Percentiles rank a stretch among this genome's conserved stretches.
phyloP scores from a whole-genome alignment of 257 asterid genomes.

The Ballota nigra region DNA sequence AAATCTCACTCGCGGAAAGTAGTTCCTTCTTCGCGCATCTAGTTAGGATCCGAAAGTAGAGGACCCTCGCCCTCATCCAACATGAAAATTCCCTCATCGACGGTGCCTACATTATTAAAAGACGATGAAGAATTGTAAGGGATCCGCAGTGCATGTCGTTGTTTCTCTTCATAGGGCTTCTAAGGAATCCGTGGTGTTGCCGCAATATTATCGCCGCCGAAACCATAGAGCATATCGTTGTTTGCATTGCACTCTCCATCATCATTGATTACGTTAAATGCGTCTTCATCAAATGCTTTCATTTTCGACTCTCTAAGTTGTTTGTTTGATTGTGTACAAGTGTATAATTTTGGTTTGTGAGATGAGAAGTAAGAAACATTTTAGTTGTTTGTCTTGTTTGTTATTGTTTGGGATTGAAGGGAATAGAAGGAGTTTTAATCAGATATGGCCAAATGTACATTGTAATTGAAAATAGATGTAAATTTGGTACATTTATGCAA shows the following conservation, averaged over 20 bases:
- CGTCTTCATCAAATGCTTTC: too few species aligned
- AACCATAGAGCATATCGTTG: slow-evolving; percentile 37
- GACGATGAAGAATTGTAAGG: slow-evolving; percentile 28
- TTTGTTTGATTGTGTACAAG: not conserved
- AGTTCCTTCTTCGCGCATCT: slow-evolving; percentile 85
- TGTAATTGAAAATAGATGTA: too few species aligned
- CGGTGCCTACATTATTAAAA: slow-evolving; percentile 25
- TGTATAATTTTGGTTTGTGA: not conserved
- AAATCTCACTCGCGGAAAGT: slow-evolving; percentile 85
- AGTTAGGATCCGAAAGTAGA: slow-evolving; percentile 74
- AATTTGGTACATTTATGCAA: not conserved
- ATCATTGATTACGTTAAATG: slow-evolving; percentile 45
- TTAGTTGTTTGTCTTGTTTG: slow-evolving; percentile 5
- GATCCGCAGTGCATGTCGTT: slow-evolving; percentile 30
- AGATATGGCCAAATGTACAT: not conserved
- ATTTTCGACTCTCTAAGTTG: slow-evolving; percentile 18
- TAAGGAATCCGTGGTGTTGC: slow-evolving; percentile 35
- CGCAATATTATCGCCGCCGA: slow-evolving; percentile 35
- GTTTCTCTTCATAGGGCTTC: slow-evolving; percentile 20
- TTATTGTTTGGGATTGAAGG: not conserved
- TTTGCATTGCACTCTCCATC: slow-evolving; percentile 35
- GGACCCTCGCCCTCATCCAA: slow-evolving; percentile 65
- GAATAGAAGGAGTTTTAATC: not conserved
- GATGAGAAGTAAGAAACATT: slow-evolving; percentile 28
- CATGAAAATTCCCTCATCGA: slow-evolving; percentile 57